Conservation (phyloP, 257 asterid genomes). For the Salvia rosmarinus region DNA sequence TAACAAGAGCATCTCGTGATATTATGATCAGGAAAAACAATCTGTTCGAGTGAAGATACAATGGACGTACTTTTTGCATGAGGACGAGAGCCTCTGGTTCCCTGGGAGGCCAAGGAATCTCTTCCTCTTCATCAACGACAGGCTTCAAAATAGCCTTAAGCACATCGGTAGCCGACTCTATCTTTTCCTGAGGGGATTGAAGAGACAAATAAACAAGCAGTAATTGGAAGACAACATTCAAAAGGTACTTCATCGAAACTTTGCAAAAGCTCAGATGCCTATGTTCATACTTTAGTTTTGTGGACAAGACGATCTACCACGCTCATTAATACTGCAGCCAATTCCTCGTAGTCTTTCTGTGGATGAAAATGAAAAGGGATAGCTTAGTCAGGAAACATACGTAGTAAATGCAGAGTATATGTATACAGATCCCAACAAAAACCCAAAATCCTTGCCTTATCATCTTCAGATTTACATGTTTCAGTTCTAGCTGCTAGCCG, state of each 20-base stretch:
- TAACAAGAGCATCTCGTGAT: constrained; percentile 10
- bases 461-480: constrained; percentile 93
- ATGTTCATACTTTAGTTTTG: constrained; percentile 81
- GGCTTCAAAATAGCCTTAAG: constrained; percentile 81
- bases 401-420: constrained; percentile 22
- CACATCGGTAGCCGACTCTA: constrained; percentile 88
- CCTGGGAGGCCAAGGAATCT: constrained; percentile 86
- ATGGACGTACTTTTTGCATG: constrained; percentile 73
- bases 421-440: constrained; percentile 32
- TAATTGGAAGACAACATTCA: constrained; percentile 6
- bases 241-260: background rate
- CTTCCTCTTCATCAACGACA: constrained; percentile 69
- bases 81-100: constrained; percentile 72
- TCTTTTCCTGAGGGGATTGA: constrained; percentile 66
- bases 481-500: constrained; percentile 91
- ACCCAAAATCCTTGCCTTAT: constrained; percentile 72
- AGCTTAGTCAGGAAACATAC: constrained; percentile 29
- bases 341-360: constrained; percentile 92
- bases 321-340: constrained; percentile 76
- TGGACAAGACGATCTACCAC: constrained; percentile 81
- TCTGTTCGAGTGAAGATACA: constrained; percentile 18
- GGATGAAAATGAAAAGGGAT: constrained; percentile 31
- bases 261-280: background rate
- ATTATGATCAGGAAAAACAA: background rate
- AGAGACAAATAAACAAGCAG: constrained; percentile 29